Percentiles rank a stretch among this genome's conserved stretches.
Conservation (phyloP, 1,139 yeast genomes). For the Candida labiduridarum region DNA sequence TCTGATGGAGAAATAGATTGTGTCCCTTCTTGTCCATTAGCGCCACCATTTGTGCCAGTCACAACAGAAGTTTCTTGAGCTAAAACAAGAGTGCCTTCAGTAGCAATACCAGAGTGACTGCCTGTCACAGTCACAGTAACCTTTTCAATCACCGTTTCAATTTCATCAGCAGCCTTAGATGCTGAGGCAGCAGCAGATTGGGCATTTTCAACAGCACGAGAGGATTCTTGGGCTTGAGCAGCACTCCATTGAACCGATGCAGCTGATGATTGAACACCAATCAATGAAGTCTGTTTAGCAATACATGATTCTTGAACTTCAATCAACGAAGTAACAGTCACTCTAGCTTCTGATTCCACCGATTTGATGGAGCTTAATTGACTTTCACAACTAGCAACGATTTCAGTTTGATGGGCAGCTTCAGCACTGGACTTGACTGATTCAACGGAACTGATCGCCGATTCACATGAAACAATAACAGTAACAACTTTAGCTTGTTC, state of each 20-base stretch:
- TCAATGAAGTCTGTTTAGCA: conserved; percentile 10
- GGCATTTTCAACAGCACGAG: conserved; percentile 9
- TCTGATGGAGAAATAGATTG: not conserved
- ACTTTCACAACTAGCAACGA: conserved; percentile 12
- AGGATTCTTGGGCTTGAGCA: conserved; percentile 10
- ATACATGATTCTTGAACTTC: conserved; percentile 9
- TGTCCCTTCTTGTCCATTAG: not conserved
- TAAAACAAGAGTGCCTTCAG: conserved; percentile 8
- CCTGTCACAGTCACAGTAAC: conserved; percentile 5
- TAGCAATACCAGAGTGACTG: conserved; percentile 4
- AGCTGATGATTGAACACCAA: conserved; percentile 12
- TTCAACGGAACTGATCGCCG: conserved; percentile 14
- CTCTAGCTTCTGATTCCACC: conserved; percentile 12
- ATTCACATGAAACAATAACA: conserved; percentile 16
- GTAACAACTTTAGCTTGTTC: conserved; percentile 12
- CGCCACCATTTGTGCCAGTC: not conserved
- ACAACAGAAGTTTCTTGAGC: not conserved
- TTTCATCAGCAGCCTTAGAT: conserved; percentile 11
- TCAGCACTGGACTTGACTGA: conserved; percentile 14
- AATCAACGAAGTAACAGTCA: conserved; percentile 10
- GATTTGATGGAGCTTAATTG: conserved; percentile 9
- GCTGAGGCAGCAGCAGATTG: conserved; percentile 12
- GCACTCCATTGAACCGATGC: conserved; percentile 14
- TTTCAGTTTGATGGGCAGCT: conserved; percentile 11
- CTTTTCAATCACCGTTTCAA: conserved; percentile 1